A percentile compares a stretch with the other conserved stretches of the same genome.
phyloP scores from a whole-genome alignment of 306 rosid species.

The Pterocarpus santalinus region DNA sequence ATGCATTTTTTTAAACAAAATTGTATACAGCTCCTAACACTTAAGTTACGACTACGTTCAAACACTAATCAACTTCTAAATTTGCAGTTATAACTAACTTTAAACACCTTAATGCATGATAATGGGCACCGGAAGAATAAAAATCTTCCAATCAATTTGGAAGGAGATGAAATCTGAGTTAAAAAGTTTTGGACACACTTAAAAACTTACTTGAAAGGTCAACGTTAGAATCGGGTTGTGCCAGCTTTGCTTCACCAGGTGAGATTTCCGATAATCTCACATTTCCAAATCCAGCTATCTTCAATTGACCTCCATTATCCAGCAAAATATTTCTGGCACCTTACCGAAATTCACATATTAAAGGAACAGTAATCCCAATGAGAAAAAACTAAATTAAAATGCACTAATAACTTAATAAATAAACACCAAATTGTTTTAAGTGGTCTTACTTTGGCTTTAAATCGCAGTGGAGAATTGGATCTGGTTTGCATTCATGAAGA shows the following conservation, averaged over 20 bases:
- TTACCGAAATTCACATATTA: conserved; percentile 88
- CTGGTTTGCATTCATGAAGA: conserved; percentile 99
- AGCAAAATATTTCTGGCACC: conserved; percentile 99
- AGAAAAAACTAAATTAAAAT: conserved; percentile 49
- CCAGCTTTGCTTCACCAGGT: conserved; percentile 74
- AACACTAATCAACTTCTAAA: not conserved
- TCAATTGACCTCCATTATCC: conserved; percentile 95
- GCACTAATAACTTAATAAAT: conserved; percentile 36
- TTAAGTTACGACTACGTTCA: not conserved
- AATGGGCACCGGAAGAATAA: not conserved
- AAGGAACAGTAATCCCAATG: conserved; percentile 65
- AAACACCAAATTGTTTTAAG: conserved; percentile 60
- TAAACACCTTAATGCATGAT: conserved; percentile 37
- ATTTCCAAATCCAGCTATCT: conserved; percentile 93
- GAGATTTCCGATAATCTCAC: conserved; percentile 71
- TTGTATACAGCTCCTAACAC: not conserved
- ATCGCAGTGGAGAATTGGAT: conserved; percentile 94
- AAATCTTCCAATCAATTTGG: conserved; percentile 11
- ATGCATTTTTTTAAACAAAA: not conserved
- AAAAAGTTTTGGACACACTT: not conserved
- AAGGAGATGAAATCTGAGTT: conserved; percentile 33
- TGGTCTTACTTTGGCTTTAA: conserved; percentile 98
- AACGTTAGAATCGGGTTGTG: conserved; percentile 57
- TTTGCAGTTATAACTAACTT: not conserved
- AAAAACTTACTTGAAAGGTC: conserved; percentile 79